phyloP scores from a whole-genome alignment of 768 basidiomycete species.

The Mycena capillaripes region DNA sequence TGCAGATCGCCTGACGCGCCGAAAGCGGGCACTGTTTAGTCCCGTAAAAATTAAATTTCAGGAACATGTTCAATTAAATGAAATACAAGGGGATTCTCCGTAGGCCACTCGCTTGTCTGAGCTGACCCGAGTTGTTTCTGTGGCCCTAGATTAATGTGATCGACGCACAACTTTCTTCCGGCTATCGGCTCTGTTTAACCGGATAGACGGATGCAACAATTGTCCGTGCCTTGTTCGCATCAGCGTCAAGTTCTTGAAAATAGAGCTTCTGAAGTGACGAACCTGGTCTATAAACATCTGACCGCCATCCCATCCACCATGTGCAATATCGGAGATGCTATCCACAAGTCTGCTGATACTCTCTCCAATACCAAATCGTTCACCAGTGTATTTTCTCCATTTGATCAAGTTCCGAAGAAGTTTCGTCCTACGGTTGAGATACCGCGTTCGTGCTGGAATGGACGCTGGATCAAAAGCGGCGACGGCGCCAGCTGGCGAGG shows the following conservation, averaged over 20 bases:
- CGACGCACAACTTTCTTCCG: background rate
- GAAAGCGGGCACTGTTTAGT: background rate
- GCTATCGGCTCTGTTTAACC: constrained; percentile 22
- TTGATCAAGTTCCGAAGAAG: constrained; percentile 78
- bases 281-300: constrained; percentile 32
- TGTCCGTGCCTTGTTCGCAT: constrained; percentile 25
- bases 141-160: background rate
- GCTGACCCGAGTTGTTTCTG: no score
- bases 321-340: constrained; percentile 75
- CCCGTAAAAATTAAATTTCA: background rate
- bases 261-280: constrained; percentile 26
- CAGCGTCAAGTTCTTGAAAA: constrained; percentile 40
- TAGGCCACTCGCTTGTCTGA: no score
- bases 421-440: constrained; percentile 77
- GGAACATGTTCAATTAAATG: background rate
- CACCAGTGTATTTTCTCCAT: constrained; percentile 83
- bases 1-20: background rate
- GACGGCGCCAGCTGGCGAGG: constrained; percentile 42
- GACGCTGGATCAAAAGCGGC: constrained; percentile 81
- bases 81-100: background rate
- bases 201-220: background rate
- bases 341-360: constrained; percentile 71
- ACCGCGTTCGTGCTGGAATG: constrained; percentile 78
- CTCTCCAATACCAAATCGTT: constrained; percentile 67
- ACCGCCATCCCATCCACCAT: constrained; percentile 90